A percentile compares a stretch with the other conserved stretches of the same genome.
phyloP scores from a whole-genome alignment of 371 early-diverging fungal genomes.

The Mucor sp. region DNA sequence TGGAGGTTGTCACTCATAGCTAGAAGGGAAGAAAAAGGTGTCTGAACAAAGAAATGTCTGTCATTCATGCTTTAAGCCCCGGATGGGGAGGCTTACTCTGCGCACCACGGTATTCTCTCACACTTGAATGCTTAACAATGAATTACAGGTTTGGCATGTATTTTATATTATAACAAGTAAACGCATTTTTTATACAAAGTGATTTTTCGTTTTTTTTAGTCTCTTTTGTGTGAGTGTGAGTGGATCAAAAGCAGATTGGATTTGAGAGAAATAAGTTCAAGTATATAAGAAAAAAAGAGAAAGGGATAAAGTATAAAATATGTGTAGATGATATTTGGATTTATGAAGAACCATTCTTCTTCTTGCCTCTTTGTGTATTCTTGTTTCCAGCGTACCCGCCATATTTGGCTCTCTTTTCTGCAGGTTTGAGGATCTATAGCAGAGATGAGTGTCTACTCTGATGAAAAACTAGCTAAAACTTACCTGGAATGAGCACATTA shows the following conservation, averaged over 20 bases:
- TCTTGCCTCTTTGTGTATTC: slow-evolving; percentile 17
- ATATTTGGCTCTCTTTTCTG: slow-evolving; percentile 38
- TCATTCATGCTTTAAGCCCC: not conserved
- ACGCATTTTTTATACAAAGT: slow-evolving; percentile 2
- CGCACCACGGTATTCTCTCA: not conserved
- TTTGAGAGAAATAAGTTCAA: not conserved
- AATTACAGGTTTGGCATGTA: not conserved
- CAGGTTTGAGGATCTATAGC: slow-evolving; percentile 37
- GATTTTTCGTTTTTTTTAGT: not conserved
- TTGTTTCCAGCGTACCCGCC: slow-evolving; percentile 16
- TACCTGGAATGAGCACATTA: slow-evolving; percentile 89
- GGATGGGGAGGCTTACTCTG: not conserved
- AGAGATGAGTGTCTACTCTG: not conserved
- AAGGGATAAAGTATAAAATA: not conserved
- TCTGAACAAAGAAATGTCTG: not conserved
- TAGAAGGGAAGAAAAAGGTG: not conserved
- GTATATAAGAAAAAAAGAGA: slow-evolving; percentile 7
- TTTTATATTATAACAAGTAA: not conserved
- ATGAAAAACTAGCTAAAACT: not conserved
- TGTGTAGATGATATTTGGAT: not conserved
- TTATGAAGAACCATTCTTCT: slow-evolving; percentile 20
- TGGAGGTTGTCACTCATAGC: not conserved
- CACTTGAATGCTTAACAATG: not conserved
- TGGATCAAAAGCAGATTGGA: not conserved
- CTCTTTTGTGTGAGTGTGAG: not conserved